These are phyloP conservation scores for Hevea brasiliensis DNA, from an alignment of 345 rosid genomes.

Conservation along the genomic window DNA sequence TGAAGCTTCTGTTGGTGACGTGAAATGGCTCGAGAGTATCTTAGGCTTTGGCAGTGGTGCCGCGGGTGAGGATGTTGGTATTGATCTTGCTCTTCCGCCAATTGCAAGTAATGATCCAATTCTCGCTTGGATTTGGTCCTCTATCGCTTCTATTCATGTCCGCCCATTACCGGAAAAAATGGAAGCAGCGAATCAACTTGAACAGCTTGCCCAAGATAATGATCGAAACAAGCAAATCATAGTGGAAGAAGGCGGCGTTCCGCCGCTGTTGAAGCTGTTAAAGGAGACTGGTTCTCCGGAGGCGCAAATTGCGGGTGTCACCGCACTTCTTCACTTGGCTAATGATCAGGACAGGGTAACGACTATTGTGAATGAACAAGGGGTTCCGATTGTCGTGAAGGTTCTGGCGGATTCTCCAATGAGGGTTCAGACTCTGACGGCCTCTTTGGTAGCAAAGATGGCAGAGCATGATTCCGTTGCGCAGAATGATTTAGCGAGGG, in stretches of 20 bases:
- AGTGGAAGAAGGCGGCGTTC: slow-evolving; percentile 81
- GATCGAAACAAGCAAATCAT: slow-evolving; percentile 85
- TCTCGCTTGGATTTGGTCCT: slow-evolving; percentile 89
- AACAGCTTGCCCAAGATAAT: slow-evolving; percentile 64
- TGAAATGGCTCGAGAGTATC: slow-evolving; percentile 69
- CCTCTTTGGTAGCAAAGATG: slow-evolving; percentile 73
- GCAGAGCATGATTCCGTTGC: slow-evolving; percentile 60
- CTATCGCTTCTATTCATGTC: slow-evolving; percentile 56
- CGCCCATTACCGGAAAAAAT: slow-evolving; percentile 54
- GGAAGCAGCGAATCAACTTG: slow-evolving; percentile 75
- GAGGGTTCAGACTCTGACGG: slow-evolving; percentile 65
- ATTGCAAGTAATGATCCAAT: slow-evolving; percentile 89
- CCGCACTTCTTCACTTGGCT: slow-evolving; percentile 45
- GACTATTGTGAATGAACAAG: slow-evolving; percentile 48
- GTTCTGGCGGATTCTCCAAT: slow-evolving; percentile 66
- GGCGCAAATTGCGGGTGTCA: slow-evolving; percentile 68
- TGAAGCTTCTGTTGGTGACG: slow-evolving; percentile 82
- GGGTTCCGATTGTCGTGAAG: slow-evolving; percentile 62
- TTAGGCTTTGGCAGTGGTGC: slow-evolving; percentile 48
- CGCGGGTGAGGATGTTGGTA: slow-evolving; percentile 41
- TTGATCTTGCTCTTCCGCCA: slow-evolving; percentile 70
- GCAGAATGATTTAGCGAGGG: slow-evolving; percentile 82
- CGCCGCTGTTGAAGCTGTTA: slow-evolving; percentile 61
- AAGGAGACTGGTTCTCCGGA: slow-evolving; percentile 61
- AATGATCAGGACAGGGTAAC: slow-evolving; percentile 66